Evolutionary conservation across 371 early-diverging fungal genomes (phyloP).

Genomic region (Mortierella sp.): DNA sequence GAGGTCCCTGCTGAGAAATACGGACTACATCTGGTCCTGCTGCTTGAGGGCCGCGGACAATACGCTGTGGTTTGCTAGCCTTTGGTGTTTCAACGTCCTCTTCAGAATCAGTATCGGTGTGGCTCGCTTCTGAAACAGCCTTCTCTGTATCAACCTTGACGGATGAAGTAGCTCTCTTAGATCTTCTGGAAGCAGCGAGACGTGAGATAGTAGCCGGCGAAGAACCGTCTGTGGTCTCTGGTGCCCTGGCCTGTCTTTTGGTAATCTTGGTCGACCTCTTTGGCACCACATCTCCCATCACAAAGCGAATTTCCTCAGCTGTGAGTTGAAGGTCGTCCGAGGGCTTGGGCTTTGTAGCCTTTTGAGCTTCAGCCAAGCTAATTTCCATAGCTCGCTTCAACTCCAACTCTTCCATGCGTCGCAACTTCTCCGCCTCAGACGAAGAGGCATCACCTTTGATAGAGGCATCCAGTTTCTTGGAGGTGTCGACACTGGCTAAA

Average conservation of each 20-base stretch:
- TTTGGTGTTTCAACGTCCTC: constrained; percentile 41
- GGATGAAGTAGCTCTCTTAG: constrained; percentile 7
- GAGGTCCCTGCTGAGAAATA: constrained; percentile 50
- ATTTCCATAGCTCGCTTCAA: constrained; percentile 47
- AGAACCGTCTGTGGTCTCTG: constrained; percentile 42
- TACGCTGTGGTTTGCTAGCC: constrained; percentile 31
- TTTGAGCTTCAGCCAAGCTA: constrained; percentile 35
- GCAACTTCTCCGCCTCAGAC: constrained; percentile 38
- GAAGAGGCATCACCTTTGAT: constrained; percentile 30
- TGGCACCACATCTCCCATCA: constrained; percentile 48
- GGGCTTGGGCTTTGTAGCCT: background rate
- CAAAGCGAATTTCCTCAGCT: constrained; percentile 50
- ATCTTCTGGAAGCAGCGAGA: constrained; percentile 15
- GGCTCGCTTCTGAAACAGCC: constrained; percentile 14
- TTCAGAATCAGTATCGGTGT: constrained; percentile 39
- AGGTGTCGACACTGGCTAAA: constrained; percentile 36
- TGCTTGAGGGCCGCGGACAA: constrained; percentile 51
- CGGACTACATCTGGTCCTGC: constrained; percentile 27
- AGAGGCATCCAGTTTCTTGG: constrained; percentile 37
- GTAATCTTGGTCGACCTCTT: constrained; percentile 49
- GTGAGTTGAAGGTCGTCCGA: constrained; percentile 34
- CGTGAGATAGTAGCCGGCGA: constrained; percentile 9
- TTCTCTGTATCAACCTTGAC: constrained; percentile 19
- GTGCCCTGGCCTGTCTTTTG: constrained; percentile 46
- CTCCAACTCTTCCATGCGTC: constrained; percentile 43